Percentiles rank a stretch among this genome's conserved stretches.
phyloP scores from a whole-genome alignment of 305 asterid species.

The Coffea humblotiana region DNA sequence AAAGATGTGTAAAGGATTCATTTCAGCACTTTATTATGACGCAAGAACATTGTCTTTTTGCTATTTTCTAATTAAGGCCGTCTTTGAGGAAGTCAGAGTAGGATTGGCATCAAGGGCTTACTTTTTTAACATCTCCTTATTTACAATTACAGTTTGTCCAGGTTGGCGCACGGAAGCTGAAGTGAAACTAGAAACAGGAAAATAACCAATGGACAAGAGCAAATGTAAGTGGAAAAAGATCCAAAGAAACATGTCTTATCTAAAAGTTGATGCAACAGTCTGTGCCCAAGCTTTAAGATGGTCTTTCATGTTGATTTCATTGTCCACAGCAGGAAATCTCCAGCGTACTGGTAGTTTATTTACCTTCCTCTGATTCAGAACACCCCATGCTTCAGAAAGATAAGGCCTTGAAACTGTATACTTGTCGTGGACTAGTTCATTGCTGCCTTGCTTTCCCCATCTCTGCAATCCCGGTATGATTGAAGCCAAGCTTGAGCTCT shows the following conservation, averaged over 20 bases:
- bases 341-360: conserved; percentile 37
- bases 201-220: neutral
- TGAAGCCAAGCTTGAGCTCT: conserved; percentile 43
- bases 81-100: neutral
- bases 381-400: conserved; percentile 85
- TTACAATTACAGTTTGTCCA: conserved; percentile 8
- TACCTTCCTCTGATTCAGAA: conserved; percentile 24
- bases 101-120: conserved; percentile 1
- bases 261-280: conserved; percentile 62
- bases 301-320: conserved; percentile 58
- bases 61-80: neutral
- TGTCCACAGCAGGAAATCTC: conserved; percentile 39
- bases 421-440: conserved; percentile 9
- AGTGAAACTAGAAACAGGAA: neutral
- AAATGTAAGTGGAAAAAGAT: neutral
- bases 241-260: conserved; percentile 19
- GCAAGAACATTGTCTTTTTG: neutral
- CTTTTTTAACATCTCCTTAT: neutral
- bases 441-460: conserved; percentile 31
- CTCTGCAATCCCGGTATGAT: conserved; percentile 76
- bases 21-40: conserved; percentile 1
- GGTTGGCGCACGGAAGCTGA: neutral
- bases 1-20: conserved; percentile 7
- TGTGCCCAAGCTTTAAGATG: conserved; percentile 86
- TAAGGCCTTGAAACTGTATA: conserved; percentile 56